Evolutionary conservation across 208 protist species (phyloP).

Genomic region (Naegleria lovaniensis): DNA sequence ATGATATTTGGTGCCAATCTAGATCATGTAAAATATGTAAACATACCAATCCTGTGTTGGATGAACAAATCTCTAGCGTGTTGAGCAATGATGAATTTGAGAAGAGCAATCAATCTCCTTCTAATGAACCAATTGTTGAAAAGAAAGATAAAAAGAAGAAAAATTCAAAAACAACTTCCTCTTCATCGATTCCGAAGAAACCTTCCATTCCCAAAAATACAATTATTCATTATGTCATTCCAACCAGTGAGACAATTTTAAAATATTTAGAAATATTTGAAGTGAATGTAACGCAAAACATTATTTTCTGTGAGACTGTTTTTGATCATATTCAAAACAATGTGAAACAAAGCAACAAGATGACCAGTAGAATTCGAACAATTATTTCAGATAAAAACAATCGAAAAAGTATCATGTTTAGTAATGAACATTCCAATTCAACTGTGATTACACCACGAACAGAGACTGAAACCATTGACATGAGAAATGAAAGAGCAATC

Average conservation of each 20-base stretch:
- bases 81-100: neutral
- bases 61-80: neutral
- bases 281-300: neutral
- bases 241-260: neutral
- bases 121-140: neutral
- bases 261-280: constrained; percentile 23
- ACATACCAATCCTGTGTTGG: neutral
- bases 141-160: neutral
- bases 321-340: neutral
- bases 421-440: neutral
- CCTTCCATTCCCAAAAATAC: neutral
- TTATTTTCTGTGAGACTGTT: constrained; percentile 17
- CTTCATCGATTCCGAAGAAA: too few relatives aligned
- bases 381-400: neutral
- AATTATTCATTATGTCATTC: neutral
- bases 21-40: constrained; percentile 31
- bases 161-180: neutral
- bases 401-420: neutral
- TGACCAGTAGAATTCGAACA: neutral
- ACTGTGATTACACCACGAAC: neutral
- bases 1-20: constrained; percentile 41
- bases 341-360: neutral
- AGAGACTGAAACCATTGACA: neutral
- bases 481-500: constrained; percentile 9
- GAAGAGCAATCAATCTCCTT: neutral